Conservation (phyloP, 106 monocot genomes). For the Apostasia shenzhenica region DNA sequence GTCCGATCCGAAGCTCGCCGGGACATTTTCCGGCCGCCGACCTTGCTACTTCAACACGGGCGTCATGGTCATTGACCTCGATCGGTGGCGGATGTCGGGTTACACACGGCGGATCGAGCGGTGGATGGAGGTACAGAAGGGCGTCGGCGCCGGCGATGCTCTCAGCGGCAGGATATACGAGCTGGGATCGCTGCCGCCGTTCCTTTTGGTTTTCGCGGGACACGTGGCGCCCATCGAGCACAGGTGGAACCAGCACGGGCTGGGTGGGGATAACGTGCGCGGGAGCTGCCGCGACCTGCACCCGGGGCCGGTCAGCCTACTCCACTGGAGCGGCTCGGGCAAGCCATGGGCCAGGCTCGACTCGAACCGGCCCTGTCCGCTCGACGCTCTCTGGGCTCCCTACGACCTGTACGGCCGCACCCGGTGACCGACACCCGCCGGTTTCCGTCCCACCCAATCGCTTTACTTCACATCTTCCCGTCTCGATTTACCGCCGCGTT, state of each 20-base stretch:
- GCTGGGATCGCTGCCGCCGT: slow-evolving; percentile 91
- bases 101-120: slow-evolving; percentile 72
- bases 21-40: slow-evolving; percentile 40
- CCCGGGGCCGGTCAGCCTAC: slow-evolving; percentile 87
- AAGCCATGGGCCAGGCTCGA: slow-evolving; percentile 88
- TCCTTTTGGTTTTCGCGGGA: slow-evolving; percentile 88
- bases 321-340: slow-evolving; percentile 96
- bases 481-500: neutral
- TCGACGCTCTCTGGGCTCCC: slow-evolving; percentile 82
- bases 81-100: slow-evolving; percentile 49
- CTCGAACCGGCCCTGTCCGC: slow-evolving; percentile 72
- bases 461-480: slow-evolving; percentile 1
- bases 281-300: slow-evolving; percentile 95
- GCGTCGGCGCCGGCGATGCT: slow-evolving; percentile 19
- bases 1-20: slow-evolving; percentile 50
- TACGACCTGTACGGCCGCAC: slow-evolving; percentile 71
- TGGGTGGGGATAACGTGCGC: slow-evolving; percentile 84
- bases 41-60: slow-evolving; percentile 99
- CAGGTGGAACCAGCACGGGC: slow-evolving; percentile 95
- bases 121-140: slow-evolving; percentile 97
- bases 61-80: slow-evolving; percentile 92
- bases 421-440: slow-evolving; percentile 8
- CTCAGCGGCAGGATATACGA: slow-evolving; percentile 76
- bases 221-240: slow-evolving; percentile 92
- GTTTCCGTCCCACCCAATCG: slow-evolving; percentile 6